These are phyloP conservation scores for Filobasidium floriforme DNA, from an alignment of 768 basidiomycete genomes.

Conservation along the genomic window DNA sequence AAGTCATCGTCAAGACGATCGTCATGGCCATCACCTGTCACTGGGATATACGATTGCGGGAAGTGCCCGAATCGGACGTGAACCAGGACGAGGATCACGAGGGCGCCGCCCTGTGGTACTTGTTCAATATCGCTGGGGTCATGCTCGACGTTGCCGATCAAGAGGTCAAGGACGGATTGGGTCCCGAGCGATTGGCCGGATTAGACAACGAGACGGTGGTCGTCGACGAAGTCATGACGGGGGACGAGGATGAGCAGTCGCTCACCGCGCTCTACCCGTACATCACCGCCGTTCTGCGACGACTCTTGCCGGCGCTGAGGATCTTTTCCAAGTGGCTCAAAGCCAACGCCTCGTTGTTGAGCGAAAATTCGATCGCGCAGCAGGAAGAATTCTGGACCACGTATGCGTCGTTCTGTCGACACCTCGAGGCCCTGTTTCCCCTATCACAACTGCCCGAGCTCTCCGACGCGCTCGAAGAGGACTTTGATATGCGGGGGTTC, in stretches of 20 bases:
- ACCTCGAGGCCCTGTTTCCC: constrained; percentile 64
- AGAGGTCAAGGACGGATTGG: constrained; percentile 54
- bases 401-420: constrained; percentile 60
- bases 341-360: constrained; percentile 63
- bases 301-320: constrained; percentile 76
- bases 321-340: constrained; percentile 83
- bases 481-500: constrained; percentile 80
- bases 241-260: background rate
- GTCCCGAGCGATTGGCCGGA: constrained; percentile 17
- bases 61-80: background rate
- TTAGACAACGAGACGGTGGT: constrained; percentile 21
- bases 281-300: constrained; percentile 77
- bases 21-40: constrained; percentile 70
- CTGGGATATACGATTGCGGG: constrained; percentile 71
- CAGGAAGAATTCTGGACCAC: constrained; percentile 60
- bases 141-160: constrained; percentile 61
- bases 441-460: constrained; percentile 55
- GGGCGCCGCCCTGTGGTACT: constrained; percentile 50
- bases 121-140: constrained; percentile 58
- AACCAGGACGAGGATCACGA: constrained; percentile 1
- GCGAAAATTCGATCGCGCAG: constrained; percentile 43
- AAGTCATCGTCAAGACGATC: constrained; percentile 66
- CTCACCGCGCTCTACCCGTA: constrained; percentile 6
- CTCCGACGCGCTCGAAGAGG: constrained; percentile 69
- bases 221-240: background rate